Base-by-base conservation (phyloP, 2,329 filamentous ascomycete species). In the Paracorniculantispora psalliotae region DNA sequence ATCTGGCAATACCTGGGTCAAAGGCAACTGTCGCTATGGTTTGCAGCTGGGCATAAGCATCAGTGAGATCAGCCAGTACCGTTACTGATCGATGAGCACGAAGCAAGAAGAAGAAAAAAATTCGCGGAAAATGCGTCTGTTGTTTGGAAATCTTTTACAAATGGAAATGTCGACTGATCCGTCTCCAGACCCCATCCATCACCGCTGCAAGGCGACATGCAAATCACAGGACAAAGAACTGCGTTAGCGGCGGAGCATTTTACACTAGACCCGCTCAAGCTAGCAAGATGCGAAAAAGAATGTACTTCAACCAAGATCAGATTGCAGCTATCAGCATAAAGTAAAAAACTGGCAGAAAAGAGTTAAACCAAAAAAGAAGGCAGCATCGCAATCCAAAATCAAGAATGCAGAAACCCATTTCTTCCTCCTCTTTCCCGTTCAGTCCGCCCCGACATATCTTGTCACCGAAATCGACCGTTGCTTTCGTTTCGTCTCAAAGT, bases 391-490 rank as follows among this genome's bases (percentile, higher is more conserved):
- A 35, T 50, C 47, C 23, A 15, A 50, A 35, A 35, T 50, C 47
- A 56, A 48, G 23, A 56, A 28, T 26, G 33, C 49, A 52, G 21
- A 28, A 13, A 28, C 12, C 5, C 21, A 10, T 9, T n/a, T 6
- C 15, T 3, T 6, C 1, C 21, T 13, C 4, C 15, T 26, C n/a
- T 17, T 7, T 21, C 10, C 30, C 10, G 6, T 23, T 57, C 55
- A 51, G 55, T 57, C 55, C 55, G 47, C 55, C 33, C 47, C 35
- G 35, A 57, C 55, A 19, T 57, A 51, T 57, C 55, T 57, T 51
- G 55, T 57, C 47, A 50, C 55, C 21, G 47, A 51, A 13, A 51
- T 44, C 47, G 47, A 43, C 37, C 55, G 46, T 35, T 51, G 46
- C 55, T 51, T 57, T 44, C 47, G 55, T 57, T 57, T 43, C 46